Evolutionary conservation across 1,284 basidiomycete species (phyloP).

Genomic region (Blastosporella zonata): DNA sequence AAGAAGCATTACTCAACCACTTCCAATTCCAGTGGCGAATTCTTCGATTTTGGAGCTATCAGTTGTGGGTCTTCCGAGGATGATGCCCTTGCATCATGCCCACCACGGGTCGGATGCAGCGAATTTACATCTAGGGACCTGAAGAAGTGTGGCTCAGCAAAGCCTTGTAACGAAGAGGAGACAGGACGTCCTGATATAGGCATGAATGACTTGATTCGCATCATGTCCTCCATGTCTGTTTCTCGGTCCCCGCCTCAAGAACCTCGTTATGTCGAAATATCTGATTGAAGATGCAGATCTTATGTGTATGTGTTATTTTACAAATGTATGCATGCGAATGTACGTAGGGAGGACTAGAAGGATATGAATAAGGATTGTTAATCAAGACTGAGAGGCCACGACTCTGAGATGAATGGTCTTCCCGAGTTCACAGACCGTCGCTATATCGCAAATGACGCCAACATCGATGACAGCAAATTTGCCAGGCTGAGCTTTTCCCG

Average conservation of each 20-base stretch:
- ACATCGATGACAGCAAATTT: constrained; percentile 56
- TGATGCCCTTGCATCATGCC: background rate
- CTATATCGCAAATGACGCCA: constrained; percentile 59
- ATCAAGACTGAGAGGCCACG: constrained; percentile 19
- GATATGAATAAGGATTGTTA: background rate
- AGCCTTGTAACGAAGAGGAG: background rate
- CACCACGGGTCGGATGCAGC: background rate
- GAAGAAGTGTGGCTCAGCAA: background rate
- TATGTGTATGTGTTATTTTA: constrained; percentile 4
- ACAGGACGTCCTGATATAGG: background rate
- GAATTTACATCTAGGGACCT: background rate
- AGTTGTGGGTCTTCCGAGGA: constrained; percentile 11
- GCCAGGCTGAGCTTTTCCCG: constrained; percentile 30
- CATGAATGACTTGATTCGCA: constrained; percentile 1
- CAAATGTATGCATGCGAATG: constrained; percentile 1
- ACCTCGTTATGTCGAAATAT: constrained; percentile 21
- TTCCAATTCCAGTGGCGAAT: constrained; percentile 18
- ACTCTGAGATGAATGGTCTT: constrained; percentile 46
- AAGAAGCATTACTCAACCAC: constrained; percentile 8
- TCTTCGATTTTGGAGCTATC: constrained; percentile 18
- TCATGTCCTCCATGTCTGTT: constrained; percentile 17
- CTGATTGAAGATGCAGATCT: constrained; percentile 13
- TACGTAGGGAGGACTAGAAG: background rate
- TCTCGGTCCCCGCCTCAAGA: constrained; percentile 8
- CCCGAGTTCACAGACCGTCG: constrained; percentile 45